Percentiles rank a stretch among this genome's conserved stretches.
phyloP scores from a whole-genome alignment of 306 rosid genomes.

The Carpinus fangiana region DNA sequence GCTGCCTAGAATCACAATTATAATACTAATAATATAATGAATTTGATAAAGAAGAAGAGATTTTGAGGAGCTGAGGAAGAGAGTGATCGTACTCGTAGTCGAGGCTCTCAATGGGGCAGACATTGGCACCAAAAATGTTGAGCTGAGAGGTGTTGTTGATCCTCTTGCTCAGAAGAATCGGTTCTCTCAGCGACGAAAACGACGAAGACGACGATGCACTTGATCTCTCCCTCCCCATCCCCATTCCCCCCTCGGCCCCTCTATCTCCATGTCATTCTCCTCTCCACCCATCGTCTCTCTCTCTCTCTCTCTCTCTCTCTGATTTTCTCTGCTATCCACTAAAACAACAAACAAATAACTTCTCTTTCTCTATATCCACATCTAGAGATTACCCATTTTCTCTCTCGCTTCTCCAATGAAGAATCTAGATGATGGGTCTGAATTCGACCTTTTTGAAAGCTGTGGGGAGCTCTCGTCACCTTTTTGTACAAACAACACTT shows the following conservation, averaged over 20 bases:
- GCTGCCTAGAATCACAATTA: background rate
- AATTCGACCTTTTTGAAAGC: too few species aligned
- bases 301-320: background rate
- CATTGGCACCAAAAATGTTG: constrained; percentile 71
- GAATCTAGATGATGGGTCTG: too few species aligned
- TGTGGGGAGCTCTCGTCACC: too few species aligned
- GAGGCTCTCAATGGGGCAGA: constrained; percentile 77
- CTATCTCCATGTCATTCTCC: constrained; percentile 11
- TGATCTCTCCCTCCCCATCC: constrained; percentile 25
- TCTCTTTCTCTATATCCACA: too few species aligned
- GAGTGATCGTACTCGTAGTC: constrained; percentile 59
- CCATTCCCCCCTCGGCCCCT: background rate
- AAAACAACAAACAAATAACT: too few species aligned
- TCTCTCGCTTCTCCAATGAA: too few species aligned
- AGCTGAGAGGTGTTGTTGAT: constrained; percentile 72
- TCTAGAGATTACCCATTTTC: too few species aligned
- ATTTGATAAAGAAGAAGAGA: background rate
- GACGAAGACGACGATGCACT: background rate
- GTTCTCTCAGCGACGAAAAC: constrained; percentile 33
- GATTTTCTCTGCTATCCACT: too few species aligned
- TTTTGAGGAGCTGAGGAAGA: background rate
- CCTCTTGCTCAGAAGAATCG: constrained; percentile 37
- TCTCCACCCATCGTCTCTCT: background rate
- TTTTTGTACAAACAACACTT: too few species aligned
- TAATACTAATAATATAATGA: background rate